Conservation (phyloP, 2,329 filamentous ascomycete species). For the Ilyonectria mors-panacis region DNA sequence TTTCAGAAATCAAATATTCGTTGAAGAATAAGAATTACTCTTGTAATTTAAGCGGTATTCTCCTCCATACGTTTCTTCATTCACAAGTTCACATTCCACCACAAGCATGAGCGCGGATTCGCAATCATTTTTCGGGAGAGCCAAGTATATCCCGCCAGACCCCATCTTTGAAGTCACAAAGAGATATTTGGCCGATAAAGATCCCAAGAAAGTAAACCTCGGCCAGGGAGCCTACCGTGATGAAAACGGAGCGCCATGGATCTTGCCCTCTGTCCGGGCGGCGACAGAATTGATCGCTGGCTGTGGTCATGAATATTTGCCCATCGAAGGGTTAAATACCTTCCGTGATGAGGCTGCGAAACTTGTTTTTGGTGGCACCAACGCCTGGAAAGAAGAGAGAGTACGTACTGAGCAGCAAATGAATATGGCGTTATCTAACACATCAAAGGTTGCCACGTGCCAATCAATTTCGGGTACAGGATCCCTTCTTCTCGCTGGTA, state of each 20-base stretch:
- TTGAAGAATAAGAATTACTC: background rate
- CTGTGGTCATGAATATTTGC: conserved; percentile 55
- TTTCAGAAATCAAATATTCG: background rate
- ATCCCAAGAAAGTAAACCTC: conserved; percentile 55
- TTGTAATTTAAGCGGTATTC: background rate
- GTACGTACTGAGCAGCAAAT: conserved; percentile 39
- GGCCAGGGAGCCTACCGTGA: conserved; percentile 58
- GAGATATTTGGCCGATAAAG: conserved; percentile 50
- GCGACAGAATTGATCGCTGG: conserved; percentile 38
- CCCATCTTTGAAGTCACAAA: conserved; percentile 54
- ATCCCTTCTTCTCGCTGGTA: conserved; percentile 53
- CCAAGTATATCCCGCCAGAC: conserved; percentile 49
- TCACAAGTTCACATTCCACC: background rate
- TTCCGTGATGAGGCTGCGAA: conserved; percentile 53
- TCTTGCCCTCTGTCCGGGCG: conserved; percentile 54
- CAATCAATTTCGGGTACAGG: conserved; percentile 60
- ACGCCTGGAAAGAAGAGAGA: conserved; percentile 46
- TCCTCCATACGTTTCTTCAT: background rate
- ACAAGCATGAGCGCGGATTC: conserved; percentile 14
- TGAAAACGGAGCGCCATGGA: conserved; percentile 56
- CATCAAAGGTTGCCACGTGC: conserved; percentile 48
- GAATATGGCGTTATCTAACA: background rate
- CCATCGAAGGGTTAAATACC: conserved; percentile 52
- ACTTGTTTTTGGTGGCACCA: conserved; percentile 49
- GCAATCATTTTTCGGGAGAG: conserved; percentile 37